Conservation (phyloP, 805 yeast species). For the Candida loeiensis region DNA sequence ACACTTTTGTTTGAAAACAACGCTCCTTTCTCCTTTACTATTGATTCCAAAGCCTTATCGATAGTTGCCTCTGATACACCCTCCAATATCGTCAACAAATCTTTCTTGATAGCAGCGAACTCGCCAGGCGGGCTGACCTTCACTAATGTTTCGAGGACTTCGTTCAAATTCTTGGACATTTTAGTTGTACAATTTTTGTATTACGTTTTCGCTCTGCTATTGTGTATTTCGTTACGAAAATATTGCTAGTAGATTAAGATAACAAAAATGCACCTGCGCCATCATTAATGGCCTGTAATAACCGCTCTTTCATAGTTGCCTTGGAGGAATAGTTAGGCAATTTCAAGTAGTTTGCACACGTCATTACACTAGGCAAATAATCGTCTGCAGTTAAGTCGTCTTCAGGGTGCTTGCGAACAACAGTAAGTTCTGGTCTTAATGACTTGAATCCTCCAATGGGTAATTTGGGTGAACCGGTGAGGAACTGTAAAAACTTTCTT, state of each 20-base stretch:
- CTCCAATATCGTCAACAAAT: slow-evolving; percentile 23
- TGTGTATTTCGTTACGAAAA: neutral
- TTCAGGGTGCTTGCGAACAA: slow-evolving; percentile 81
- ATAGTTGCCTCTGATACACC: slow-evolving; percentile 18
- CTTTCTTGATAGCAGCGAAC: slow-evolving; percentile 24
- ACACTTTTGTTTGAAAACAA: slow-evolving; percentile 29
- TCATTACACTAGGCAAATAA: slow-evolving; percentile 95
- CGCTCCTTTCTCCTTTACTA: slow-evolving; percentile 26
- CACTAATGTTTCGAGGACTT: slow-evolving; percentile 29
- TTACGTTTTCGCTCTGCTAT: neutral
- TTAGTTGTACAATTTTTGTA: neutral
- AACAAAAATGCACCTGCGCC: slow-evolving; percentile 86
- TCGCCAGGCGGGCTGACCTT: slow-evolving; percentile 40
- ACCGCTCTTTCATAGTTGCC: slow-evolving; percentile 53
- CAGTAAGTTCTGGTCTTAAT: slow-evolving; percentile 77
- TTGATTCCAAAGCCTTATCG: slow-evolving; percentile 27
- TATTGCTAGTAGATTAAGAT: slow-evolving; percentile 41
- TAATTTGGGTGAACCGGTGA: slow-evolving; percentile 89
- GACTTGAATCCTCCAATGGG: slow-evolving; percentile 93
- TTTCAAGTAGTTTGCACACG: slow-evolving; percentile 92
- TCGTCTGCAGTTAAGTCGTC: slow-evolving; percentile 65
- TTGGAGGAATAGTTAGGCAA: slow-evolving; percentile 75
- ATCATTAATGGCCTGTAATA: slow-evolving; percentile 72
- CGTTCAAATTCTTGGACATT: slow-evolving; percentile 24
- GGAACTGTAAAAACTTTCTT: slow-evolving; percentile 74